These are phyloP conservation scores for Pythium folliculosum DNA, from an alignment of 352 stramenopile species.

Conservation along the genomic window DNA sequence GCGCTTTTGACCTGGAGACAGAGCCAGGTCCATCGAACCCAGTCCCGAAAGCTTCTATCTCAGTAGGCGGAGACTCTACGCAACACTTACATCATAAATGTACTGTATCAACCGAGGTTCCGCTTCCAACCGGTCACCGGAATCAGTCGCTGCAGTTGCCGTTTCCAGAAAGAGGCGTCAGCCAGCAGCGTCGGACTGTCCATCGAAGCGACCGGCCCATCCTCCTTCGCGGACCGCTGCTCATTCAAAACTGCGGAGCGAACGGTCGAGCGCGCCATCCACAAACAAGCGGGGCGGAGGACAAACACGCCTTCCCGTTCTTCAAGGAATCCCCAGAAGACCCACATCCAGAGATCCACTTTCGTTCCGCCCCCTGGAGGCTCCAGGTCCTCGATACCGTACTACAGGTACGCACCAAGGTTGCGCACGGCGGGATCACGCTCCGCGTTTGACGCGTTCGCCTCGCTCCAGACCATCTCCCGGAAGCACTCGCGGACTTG, in stretches of 20 bases:
- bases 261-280: background rate
- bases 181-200: no score
- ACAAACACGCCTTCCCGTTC: background rate
- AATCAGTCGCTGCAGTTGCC: background rate
- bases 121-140: background rate
- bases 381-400: background rate
- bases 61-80: no score
- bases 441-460: background rate
- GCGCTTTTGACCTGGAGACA: no score
- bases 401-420: background rate
- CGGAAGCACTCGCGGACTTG: background rate
- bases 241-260: background rate
- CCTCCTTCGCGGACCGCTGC: no score
- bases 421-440: background rate
- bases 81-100: no score
- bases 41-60: no score
- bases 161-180: background rate
- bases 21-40: no score
- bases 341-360: background rate
- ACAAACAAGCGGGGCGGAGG: background rate
- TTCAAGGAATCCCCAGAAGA: background rate
- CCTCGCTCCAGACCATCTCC: no score
- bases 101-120: background rate
- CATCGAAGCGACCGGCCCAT: no score
- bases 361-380: background rate